phyloP scores from a whole-genome alignment of 148 eudicot species.

The Arbutus unedo region DNA sequence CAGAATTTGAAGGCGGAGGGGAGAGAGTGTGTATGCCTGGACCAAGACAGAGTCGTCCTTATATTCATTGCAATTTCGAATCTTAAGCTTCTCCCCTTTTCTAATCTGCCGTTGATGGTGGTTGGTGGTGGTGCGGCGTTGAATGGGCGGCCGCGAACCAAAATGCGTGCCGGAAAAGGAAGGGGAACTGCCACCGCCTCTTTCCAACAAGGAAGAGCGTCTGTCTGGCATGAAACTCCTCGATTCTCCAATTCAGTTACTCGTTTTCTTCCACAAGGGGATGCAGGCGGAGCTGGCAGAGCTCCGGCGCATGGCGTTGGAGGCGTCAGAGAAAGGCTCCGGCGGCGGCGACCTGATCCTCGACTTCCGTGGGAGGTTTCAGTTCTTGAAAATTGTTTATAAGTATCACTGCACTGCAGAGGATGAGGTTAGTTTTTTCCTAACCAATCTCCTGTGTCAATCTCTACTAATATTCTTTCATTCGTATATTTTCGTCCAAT shows the following conservation, averaged over 20 bases:
- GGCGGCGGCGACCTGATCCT: slow-evolving; percentile 27
- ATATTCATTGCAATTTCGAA: slow-evolving; percentile 24
- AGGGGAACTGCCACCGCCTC: slow-evolving; percentile 16
- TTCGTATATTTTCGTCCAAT: not conserved
- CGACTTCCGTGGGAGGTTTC: slow-evolving; percentile 51
- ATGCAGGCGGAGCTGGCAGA: slow-evolving; percentile 51
- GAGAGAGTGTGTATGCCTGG: not conserved
- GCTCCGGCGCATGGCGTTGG: slow-evolving; percentile 39
- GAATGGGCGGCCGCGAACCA: slow-evolving; percentile 37
- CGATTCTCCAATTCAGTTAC: slow-evolving; percentile 54
- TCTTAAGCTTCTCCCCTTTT: slow-evolving; percentile 30
- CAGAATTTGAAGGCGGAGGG: not conserved
- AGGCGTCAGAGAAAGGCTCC: slow-evolving; percentile 26
- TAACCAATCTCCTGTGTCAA: not conserved
- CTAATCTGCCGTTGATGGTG: slow-evolving; percentile 26
- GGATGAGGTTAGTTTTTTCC: slow-evolving; percentile 53
- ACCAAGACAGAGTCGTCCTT: slow-evolving; percentile 16
- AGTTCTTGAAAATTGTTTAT: slow-evolving; percentile 69
- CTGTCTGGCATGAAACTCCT: slow-evolving; percentile 23
- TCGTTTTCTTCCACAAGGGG: slow-evolving; percentile 60
- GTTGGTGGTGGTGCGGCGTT: slow-evolving; percentile 19
- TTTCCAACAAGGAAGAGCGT: slow-evolving; percentile 13
- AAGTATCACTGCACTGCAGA: slow-evolving; percentile 72
- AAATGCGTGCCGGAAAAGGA: slow-evolving; percentile 21
- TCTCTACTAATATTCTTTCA: not conserved